phyloP scores from a whole-genome alignment of 139 green algal genomes.

The Tetraselmis striata region DNA sequence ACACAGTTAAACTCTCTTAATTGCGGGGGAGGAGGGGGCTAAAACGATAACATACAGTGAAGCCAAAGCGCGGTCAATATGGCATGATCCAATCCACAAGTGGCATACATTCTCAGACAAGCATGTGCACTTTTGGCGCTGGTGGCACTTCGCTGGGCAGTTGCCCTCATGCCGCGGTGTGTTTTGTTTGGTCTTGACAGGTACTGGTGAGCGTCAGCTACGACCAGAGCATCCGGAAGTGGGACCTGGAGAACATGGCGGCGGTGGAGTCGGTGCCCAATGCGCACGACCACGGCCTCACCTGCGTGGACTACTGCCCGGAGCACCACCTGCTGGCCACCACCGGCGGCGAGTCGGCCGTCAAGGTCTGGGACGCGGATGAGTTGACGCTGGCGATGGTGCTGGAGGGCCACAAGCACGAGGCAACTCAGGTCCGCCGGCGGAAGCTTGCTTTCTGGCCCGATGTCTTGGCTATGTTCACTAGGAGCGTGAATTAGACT shows the following conservation, averaged over 20 bases:
- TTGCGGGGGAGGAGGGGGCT: too few species aligned
- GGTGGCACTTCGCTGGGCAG: too few species aligned
- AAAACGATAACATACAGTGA: too few species aligned
- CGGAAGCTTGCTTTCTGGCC: conserved; percentile 47
- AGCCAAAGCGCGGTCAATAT: too few species aligned
- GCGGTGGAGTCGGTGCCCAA: conserved; percentile 28
- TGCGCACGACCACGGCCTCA: conserved; percentile 42
- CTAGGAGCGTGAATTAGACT: too few species aligned
- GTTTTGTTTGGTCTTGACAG: too few species aligned
- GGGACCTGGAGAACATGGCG: conserved; percentile 62
- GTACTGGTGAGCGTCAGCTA: conserved; percentile 35
- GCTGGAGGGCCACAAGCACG: conserved; percentile 5
- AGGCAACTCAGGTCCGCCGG: conserved; percentile 25
- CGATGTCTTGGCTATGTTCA: conserved; percentile 57
- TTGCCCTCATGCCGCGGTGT: too few species aligned
- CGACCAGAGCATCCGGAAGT: conserved; percentile 56
- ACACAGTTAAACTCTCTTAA: too few species aligned
- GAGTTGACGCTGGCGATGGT: background rate
- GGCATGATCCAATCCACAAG: too few species aligned
- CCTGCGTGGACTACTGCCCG: conserved; percentile 44
- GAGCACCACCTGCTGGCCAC: conserved; percentile 39
- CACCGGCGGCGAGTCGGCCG: conserved; percentile 51
- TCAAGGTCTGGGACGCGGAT: conserved; percentile 45
- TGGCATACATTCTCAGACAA: too few species aligned
- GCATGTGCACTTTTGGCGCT: too few species aligned